Base-by-base conservation (phyloP, 140 eudicot species). In the Flaveria floridana region DNA sequence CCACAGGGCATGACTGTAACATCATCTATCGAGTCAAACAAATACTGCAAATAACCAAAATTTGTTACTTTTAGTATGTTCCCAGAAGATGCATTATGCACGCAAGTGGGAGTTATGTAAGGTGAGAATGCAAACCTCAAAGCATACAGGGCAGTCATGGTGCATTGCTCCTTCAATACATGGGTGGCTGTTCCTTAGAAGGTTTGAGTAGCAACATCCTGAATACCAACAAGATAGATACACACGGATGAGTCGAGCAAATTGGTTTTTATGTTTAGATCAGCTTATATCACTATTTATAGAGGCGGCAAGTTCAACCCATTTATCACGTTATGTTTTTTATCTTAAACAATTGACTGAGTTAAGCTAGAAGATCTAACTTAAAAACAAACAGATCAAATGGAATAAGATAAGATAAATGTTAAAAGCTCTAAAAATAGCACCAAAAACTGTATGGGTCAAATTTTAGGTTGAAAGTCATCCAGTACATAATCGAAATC, bases 111-210 rank as follows among this genome's bases (percentile, higher is more conserved):
- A 46, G 52, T 47, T 73, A 16, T 0, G 18, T 39, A 65, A 39
- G 46, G 73, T 50, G 41, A 30, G 20, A 3, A 30, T 61, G 47
- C 50, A 73, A 84, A 92, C 97, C 97, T 93, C 96, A 67, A 88
- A 86, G 85, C 98, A 90, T 72, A 93, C 89, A 66, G 98, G 98
- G 67, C 98, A 93, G 68, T 90, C 96, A 61, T 90, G 97, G 81
- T 90, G 97, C 96, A 93, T 88, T 26, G 97, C 97, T 66, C 97
- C 87, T 82, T 93, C 98, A 23, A 93, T 83, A 51, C 98, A 93
- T 0, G 90, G 91, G 78, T 93, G 97, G 18, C 85, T 73, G 71
- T 83, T 67, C 69, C 76, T 81, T 78, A 87, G 57, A 75, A 79
- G 76, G 46, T 65, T 74, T 3, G 97, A 87, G 80, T 86, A 86